A percentile compares a stretch with the other conserved stretches of the same genome.
Conservation (phyloP, 1,139 yeast genomes). For the Zygosaccharomyces sapae region DNA sequence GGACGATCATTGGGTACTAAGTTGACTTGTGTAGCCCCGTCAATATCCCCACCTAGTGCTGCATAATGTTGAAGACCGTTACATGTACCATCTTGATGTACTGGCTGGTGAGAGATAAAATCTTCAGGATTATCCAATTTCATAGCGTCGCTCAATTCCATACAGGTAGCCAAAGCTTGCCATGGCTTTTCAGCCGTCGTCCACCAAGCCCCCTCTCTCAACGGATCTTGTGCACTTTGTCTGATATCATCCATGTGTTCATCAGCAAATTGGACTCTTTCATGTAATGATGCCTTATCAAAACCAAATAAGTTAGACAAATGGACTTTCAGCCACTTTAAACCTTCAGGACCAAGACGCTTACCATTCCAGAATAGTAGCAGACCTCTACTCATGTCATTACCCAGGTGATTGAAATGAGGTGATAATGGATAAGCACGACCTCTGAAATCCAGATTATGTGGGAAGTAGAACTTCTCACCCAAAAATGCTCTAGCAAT, state of each 20-base stretch:
- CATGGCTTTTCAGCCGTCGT: slow-evolving; percentile 85
- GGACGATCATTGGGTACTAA: slow-evolving; percentile 79
- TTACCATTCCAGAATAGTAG: slow-evolving; percentile 87
- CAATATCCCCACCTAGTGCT: slow-evolving; percentile 92
- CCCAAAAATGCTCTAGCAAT: slow-evolving; percentile 90
- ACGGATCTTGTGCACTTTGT: slow-evolving; percentile 70
- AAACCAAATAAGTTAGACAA: slow-evolving; percentile 83
- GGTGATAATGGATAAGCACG: slow-evolving; percentile 94
- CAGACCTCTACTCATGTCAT: slow-evolving; percentile 83
- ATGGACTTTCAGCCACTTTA: slow-evolving; percentile 87
- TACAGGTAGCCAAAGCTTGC: slow-evolving; percentile 87
- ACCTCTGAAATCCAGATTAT: slow-evolving; percentile 90
- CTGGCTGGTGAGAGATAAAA: slow-evolving; percentile 76
- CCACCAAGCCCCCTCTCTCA: slow-evolving; percentile 71
- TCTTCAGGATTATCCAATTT: slow-evolving; percentile 69
- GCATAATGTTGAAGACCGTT: slow-evolving; percentile 98
- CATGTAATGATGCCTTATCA: slow-evolving; percentile 76
- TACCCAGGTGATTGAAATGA: slow-evolving; percentile 75
- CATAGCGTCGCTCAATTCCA: slow-evolving; percentile 71
- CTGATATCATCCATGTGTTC: slow-evolving; percentile 57
- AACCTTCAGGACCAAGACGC: slow-evolving; percentile 67
- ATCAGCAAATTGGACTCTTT: slow-evolving; percentile 70
- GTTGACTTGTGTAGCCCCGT: slow-evolving; percentile 92
- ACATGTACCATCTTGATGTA: slow-evolving; percentile 97
- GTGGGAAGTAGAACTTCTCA: slow-evolving; percentile 90